phyloP scores from a whole-genome alignment of 352 stramenopile species.

The Pythium insidiosum region DNA sequence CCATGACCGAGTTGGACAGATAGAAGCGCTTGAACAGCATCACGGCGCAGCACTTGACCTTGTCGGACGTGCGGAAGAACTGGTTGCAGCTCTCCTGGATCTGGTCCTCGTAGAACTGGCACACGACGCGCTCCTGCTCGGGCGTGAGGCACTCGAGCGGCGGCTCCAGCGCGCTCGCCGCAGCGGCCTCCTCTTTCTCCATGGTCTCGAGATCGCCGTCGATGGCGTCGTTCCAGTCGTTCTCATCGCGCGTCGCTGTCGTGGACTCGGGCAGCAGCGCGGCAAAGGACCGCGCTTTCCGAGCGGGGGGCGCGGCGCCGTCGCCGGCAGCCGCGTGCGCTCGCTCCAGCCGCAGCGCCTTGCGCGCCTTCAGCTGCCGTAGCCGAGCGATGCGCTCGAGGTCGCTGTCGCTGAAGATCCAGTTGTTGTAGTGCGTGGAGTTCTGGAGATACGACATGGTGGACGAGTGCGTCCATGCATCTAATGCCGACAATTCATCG shows the following conservation, averaged over 20 bases:
- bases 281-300: constrained; percentile 76
- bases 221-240: constrained; percentile 73
- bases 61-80: constrained; percentile 82
- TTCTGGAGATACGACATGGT: constrained; percentile 74
- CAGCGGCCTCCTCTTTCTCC: constrained; percentile 45
- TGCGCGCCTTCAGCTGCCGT: constrained; percentile 56
- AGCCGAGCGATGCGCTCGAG: constrained; percentile 45
- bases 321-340: constrained; percentile 21
- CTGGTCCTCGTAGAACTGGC: constrained; percentile 74
- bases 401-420: constrained; percentile 67
- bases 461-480: neutral
- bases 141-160: constrained; percentile 49
- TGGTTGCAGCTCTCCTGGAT: constrained; percentile 80
- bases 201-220: constrained; percentile 31
- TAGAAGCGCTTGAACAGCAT: constrained; percentile 88
- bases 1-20: constrained; percentile 83
- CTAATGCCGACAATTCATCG: no score
- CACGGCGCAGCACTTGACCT: constrained; percentile 80
- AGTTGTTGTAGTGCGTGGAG: constrained; percentile 88
- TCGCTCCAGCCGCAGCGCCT: constrained; percentile 53
- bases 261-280: constrained; percentile 59
- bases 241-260: constrained; percentile 44
- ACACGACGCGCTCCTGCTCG: constrained; percentile 56
- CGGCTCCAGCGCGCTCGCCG: constrained; percentile 31
- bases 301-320: constrained; percentile 14